Evolutionary conservation across 371 early-diverging fungal species (phyloP).

Genomic region (Paramicrosporidium saccamoebae): DNA sequence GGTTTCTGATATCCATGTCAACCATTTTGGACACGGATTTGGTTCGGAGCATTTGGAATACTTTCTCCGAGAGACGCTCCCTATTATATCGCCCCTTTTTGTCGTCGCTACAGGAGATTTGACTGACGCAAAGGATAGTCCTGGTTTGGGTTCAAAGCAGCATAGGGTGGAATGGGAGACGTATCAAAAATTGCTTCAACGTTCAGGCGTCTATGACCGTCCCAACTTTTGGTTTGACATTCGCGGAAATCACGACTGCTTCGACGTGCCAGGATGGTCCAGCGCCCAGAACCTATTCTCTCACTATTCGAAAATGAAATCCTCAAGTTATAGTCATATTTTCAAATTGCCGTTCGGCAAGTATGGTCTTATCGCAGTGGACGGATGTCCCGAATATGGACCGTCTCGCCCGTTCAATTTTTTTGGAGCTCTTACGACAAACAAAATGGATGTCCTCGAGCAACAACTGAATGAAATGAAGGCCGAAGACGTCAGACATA

Average conservation of each 20-base stretch:
- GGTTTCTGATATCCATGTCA: slow-evolving; percentile 55
- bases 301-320: slow-evolving; percentile 12
- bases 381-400: slow-evolving; percentile 47
- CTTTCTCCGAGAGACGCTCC: slow-evolving; percentile 28
- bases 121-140: slow-evolving; percentile 45
- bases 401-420: slow-evolving; percentile 56
- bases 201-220: slow-evolving; percentile 3
- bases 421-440: slow-evolving; percentile 38
- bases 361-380: slow-evolving; percentile 48
- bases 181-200: slow-evolving; percentile 18
- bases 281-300: slow-evolving; percentile 21
- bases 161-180: slow-evolving; percentile 45
- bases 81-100: slow-evolving; percentile 23
- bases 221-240: slow-evolving; percentile 39
- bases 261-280: slow-evolving; percentile 25
- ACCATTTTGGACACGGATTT: slow-evolving; percentile 18
- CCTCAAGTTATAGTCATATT: slow-evolving; percentile 20
- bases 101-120: slow-evolving; percentile 37
- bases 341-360: slow-evolving; percentile 18
- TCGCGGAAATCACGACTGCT: slow-evolving; percentile 57
- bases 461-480: slow-evolving; percentile 6
- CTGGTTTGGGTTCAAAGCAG: slow-evolving; percentile 23
- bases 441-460: slow-evolving; percentile 29
- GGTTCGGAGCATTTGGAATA: slow-evolving; percentile 30
- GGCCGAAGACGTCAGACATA: slow-evolving; percentile 4